Evolutionary conservation across 192 early-diverging fungal species (phyloP).

Genomic region (Coemansia sp.): DNA sequence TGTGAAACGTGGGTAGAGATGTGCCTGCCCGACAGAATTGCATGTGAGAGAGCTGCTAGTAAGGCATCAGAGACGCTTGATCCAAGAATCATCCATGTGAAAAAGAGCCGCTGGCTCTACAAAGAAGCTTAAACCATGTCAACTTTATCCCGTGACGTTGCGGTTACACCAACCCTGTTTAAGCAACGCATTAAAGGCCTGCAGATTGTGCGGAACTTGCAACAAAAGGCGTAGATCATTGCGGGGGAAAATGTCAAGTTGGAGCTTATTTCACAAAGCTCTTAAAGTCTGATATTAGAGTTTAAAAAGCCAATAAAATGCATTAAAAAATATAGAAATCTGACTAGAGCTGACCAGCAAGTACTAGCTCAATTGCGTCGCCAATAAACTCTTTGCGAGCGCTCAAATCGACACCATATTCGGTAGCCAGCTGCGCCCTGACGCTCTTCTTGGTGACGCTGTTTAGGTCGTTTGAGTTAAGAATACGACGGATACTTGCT

Average conservation of each 20-base stretch:
- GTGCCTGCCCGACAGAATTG: too few relatives aligned
- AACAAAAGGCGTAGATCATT: not conserved
- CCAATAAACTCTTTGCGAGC: slow-evolving; percentile 73
- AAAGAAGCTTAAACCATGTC: not conserved
- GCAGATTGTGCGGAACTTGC: too few relatives aligned
- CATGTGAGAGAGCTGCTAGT: not conserved
- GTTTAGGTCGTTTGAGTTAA: slow-evolving; percentile 68
- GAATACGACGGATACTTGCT: slow-evolving; percentile 63
- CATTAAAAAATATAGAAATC: not conserved
- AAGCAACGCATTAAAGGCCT: too few relatives aligned
- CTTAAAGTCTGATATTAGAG: not conserved
- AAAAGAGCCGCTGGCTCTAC: not conserved
- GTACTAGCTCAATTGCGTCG: slow-evolving; percentile 56
- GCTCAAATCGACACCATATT: slow-evolving; percentile 70
- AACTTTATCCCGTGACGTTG: not conserved
- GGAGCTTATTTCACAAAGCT: not conserved
- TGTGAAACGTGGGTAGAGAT: too few relatives aligned
- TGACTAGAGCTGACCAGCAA: slow-evolving; percentile 32
- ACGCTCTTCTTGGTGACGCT: slow-evolving; percentile 81
- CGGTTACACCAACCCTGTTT: not conserved
- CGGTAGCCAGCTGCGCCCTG: slow-evolving; percentile 62
- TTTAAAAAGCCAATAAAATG: not conserved
- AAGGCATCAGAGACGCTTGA: not conserved
- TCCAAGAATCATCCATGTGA: not conserved
- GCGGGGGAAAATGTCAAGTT: not conserved